phyloP scores from a whole-genome alignment of 768 basidiomycete species.

The Pholiota conissans region DNA sequence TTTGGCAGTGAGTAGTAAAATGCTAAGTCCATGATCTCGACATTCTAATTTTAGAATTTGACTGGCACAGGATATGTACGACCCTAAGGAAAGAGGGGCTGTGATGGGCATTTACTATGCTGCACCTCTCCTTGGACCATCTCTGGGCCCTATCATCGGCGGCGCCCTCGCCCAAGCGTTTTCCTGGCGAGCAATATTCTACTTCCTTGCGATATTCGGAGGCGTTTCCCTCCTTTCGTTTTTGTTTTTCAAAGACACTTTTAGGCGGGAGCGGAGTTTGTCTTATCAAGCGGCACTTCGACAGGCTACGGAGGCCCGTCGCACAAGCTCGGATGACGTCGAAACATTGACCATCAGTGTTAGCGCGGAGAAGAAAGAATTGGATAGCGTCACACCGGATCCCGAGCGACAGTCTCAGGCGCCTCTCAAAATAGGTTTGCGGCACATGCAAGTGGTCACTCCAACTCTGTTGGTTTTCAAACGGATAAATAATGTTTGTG shows the following conservation, averaged over 20 bases:
- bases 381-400: background rate
- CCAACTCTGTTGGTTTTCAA: conserved; percentile 59
- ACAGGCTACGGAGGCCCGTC: conserved; percentile 35
- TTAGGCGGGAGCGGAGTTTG: conserved; percentile 75
- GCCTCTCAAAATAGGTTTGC: conserved; percentile 51
- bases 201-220: conserved; percentile 69
- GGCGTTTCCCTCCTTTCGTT: conserved; percentile 54
- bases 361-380: conserved; percentile 28
- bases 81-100: conserved; percentile 7
- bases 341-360: conserved; percentile 4
- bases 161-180: conserved; percentile 62
- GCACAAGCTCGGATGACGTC: conserved; percentile 9
- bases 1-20: conserved; percentile 70
- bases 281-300: conserved; percentile 52
- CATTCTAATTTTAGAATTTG: conserved; percentile 8
- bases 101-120: conserved; percentile 75
- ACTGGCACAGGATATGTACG: conserved; percentile 6
- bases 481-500: conserved; percentile 64
- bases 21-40: conserved; percentile 53
- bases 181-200: conserved; percentile 78
- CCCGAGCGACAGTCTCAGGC: background rate
- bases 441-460: conserved; percentile 70
- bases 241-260: conserved; percentile 75
- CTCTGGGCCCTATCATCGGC: conserved; percentile 68
- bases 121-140: conserved; percentile 71